These are phyloP conservation scores for Tetracladium setigerum DNA, from an alignment of 495 filamentous ascomycete species.

Conservation along the genomic window DNA sequence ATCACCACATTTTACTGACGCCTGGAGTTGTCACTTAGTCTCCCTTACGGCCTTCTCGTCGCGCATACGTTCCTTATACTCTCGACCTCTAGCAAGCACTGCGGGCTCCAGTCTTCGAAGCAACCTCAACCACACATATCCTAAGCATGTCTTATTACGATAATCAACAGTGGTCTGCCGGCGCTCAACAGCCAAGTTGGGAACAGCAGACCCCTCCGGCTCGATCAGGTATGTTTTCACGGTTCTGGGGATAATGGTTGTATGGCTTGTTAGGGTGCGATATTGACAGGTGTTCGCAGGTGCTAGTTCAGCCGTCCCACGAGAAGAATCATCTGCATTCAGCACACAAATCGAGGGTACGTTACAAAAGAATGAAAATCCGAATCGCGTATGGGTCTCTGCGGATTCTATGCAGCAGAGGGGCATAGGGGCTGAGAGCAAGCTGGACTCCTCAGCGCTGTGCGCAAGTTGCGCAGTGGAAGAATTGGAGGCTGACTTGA, in stretches of 20 bases:
- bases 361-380: conserved; percentile 23
- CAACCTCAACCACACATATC: conserved; percentile 14
- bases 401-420: background rate
- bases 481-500: conserved; percentile 9
- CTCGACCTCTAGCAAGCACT: conserved; percentile 15
- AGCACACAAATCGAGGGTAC: conserved; percentile 87
- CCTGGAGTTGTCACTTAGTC: background rate
- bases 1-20: no score
- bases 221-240: conserved; percentile 61
- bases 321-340: conserved; percentile 76
- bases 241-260: background rate
- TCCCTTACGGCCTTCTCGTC: conserved; percentile 13
- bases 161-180: conserved; percentile 67
- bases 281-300: conserved; percentile 45
- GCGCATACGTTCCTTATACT: conserved; percentile 19
- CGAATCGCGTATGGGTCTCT: background rate
- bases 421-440: background rate
- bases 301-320: conserved; percentile 67
- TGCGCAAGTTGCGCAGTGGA: background rate
- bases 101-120: conserved; percentile 23
- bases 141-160: conserved; percentile 85
- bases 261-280: conserved; percentile 1
- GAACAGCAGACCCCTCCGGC: conserved; percentile 82
- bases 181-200: conserved; percentile 60
- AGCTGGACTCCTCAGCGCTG: conserved; percentile 1